Conservation (phyloP, 176 grass and related monocot species). For the Triticum dicoccoides region DNA sequence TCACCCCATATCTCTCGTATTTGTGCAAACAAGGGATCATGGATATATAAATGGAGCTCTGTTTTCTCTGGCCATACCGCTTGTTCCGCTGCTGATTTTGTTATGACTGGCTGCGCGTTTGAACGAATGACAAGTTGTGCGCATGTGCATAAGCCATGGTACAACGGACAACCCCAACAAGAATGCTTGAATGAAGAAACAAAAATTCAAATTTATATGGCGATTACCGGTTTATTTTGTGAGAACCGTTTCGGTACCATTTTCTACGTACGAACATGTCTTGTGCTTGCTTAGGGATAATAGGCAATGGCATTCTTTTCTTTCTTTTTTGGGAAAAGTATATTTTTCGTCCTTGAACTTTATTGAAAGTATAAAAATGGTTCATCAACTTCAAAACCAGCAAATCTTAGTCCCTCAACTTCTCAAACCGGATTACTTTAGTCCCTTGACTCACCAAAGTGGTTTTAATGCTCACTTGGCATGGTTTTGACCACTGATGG, state of each 20-base stretch:
- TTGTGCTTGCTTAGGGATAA: neutral
- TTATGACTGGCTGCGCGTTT: neutral
- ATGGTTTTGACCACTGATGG: no score
- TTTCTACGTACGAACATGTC: no score
- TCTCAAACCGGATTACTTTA: no score
- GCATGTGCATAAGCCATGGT: neutral
- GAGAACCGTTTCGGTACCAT: no score
- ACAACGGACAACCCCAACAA: neutral
- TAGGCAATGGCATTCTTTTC: neutral
- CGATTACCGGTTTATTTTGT: neutral
- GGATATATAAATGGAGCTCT: slow-evolving; percentile 2
- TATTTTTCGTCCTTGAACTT: no score
- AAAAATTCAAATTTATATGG: neutral
- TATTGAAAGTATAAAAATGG: no score
- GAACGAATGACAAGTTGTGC: neutral
- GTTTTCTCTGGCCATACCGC: neutral
- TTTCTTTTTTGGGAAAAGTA: no score
- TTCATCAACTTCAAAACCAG: no score
- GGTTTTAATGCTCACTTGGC: no score
- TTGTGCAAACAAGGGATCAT: neutral
- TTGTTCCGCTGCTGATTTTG: neutral
- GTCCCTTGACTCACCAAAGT: no score
- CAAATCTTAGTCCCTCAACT: no score
- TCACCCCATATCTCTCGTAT: neutral
- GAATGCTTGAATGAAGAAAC: neutral